Evolutionary conservation across 2,329 filamentous ascomycete species (phyloP), one percentile per base, ranked within the genome.

Genomic region (Pseudocercospora cruenta): DNA sequence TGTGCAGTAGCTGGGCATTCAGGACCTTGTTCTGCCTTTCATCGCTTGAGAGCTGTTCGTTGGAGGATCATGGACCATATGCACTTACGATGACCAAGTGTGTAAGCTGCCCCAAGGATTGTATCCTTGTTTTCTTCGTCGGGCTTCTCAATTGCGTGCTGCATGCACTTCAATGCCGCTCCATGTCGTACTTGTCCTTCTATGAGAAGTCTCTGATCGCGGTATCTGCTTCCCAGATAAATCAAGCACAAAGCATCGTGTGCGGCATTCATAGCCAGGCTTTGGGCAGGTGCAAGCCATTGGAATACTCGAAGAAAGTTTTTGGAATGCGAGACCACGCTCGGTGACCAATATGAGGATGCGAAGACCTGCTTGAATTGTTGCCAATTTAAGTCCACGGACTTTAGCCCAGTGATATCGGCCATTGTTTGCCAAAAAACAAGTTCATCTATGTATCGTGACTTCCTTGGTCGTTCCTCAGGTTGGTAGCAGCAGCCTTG

Each of bases 341-440:
- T 43, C 24, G 31, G 45, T 24, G 39, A 60, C 39, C 39, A 60
- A 43, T 60, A 60, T 21, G 39, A 60, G 19, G 58, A 51, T 12
- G 47, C 58, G 43, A 60, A 60, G 22, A 14, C 26, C 24, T 60
- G 58, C 21, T 60, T 60, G 12, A 60, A 43, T 26, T 60, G 58
- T 6, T 21, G 16, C 58, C 39, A 60, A 16, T 60, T 24, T 14
- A 60, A 43, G 14, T 60, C 21, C 4, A 43, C 33, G 9, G 19
- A 47, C 21, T 60, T 31, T 1, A 60, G 43, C 8, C 58, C 39
- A 6, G 58, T 26, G 14, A 60, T 47, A 6, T 60, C 58, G 58
- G 58, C 58, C 39, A 60, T 60, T 24, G 43, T 14, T 60, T 60
- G 58, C 58, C 39, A 60, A 26, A 60, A 60, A 26, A 60, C 5